A percentile compares a stretch with the other conserved stretches of the same genome.
Evolutionary conservation across 1,284 basidiomycete species (phyloP).

Genomic region (Somion occarium): DNA sequence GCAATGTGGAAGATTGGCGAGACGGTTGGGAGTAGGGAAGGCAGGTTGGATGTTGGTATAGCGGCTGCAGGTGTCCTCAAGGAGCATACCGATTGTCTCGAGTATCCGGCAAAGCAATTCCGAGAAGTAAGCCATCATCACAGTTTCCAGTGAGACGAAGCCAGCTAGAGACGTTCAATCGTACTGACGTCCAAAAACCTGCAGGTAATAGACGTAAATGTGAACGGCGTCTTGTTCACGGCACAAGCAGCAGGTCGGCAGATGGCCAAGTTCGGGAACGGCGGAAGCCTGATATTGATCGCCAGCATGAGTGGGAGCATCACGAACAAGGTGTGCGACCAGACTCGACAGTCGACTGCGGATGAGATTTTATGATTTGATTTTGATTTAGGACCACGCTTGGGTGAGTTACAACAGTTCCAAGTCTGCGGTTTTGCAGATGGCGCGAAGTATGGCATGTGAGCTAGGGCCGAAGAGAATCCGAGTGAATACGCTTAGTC

Average conservation of each 20-base stretch:
- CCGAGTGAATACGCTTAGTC: slow-evolving; percentile 73
- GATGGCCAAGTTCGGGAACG: slow-evolving; percentile 66
- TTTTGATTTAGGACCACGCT: slow-evolving; percentile 48
- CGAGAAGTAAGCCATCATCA: slow-evolving; percentile 45
- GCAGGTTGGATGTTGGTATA: slow-evolving; percentile 68
- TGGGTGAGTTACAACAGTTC: slow-evolving; percentile 81
- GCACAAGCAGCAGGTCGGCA: slow-evolving; percentile 77
- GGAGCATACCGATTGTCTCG: slow-evolving; percentile 35
- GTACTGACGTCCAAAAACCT: background rate
- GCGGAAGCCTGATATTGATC: slow-evolving; percentile 79
- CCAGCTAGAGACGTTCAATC: no score
- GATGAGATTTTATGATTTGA: background rate
- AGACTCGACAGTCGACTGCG: background rate
- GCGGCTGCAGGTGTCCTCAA: slow-evolving; percentile 77
- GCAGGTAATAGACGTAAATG: slow-evolving; percentile 73
- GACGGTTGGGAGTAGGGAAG: slow-evolving; percentile 59
- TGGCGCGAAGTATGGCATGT: slow-evolving; percentile 80
- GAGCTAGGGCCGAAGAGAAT: slow-evolving; percentile 72
- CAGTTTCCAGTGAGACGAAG: no score
- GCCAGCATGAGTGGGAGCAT: slow-evolving; percentile 87
- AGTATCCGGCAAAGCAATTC: slow-evolving; percentile 70
- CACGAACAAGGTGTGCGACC: slow-evolving; percentile 63
- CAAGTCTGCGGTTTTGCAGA: slow-evolving; percentile 80
- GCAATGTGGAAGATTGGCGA: slow-evolving; percentile 50
- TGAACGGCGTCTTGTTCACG: slow-evolving; percentile 72